phyloP scores from a whole-genome alignment of 2,329 filamentous ascomycete genomes.

The Aureobasidium namibiae region DNA sequence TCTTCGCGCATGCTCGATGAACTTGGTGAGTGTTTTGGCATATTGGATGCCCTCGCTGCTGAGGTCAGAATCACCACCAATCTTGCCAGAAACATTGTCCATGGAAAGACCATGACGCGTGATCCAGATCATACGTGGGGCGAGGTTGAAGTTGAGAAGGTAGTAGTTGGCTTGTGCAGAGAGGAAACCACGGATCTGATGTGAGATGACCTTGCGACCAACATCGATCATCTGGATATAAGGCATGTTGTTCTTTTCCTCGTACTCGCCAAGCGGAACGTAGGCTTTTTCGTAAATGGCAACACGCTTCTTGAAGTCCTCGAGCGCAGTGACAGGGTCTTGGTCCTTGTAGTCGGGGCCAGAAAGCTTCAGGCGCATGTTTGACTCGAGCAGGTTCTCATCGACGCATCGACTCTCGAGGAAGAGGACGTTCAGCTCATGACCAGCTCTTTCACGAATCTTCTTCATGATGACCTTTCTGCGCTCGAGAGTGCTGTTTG shows the following conservation, averaged over 20 bases:
- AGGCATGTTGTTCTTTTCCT: slow-evolving; percentile 83
- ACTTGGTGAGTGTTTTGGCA: slow-evolving; percentile 68
- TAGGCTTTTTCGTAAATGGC: slow-evolving; percentile 92
- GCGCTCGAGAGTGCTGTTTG: slow-evolving; percentile 86
- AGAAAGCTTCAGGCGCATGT: slow-evolving; percentile 93
- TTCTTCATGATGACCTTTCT: slow-evolving; percentile 64
- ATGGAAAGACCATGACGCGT: slow-evolving; percentile 86
- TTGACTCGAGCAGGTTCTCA: slow-evolving; percentile 75
- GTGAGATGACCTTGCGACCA: slow-evolving; percentile 83
- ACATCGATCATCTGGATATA: slow-evolving; percentile 99
- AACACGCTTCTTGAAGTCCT: slow-evolving; percentile 88
- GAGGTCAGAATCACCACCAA: slow-evolving; percentile 82
- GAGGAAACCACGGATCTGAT: slow-evolving; percentile 85
- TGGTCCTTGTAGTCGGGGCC: slow-evolving; percentile 95
- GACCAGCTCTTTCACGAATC: slow-evolving; percentile 65
- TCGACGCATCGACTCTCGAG: slow-evolving; percentile 92
- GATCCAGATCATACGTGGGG: slow-evolving; percentile 95
- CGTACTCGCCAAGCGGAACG: slow-evolving; percentile 78
- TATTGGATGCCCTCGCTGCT: slow-evolving; percentile 75
- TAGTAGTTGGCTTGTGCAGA: slow-evolving; percentile 91
- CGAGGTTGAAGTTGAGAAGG: slow-evolving; percentile 91
- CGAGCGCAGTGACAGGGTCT: slow-evolving; percentile 74
- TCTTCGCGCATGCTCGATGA: slow-evolving; percentile 71
- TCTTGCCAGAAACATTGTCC: slow-evolving; percentile 80
- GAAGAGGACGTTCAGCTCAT: slow-evolving; percentile 81